Percentiles rank a stretch among this genome's conserved stretches.
Conservation (phyloP, 1,284 basidiomycete genomes). For the Papiliotrema laurentii region DNA sequence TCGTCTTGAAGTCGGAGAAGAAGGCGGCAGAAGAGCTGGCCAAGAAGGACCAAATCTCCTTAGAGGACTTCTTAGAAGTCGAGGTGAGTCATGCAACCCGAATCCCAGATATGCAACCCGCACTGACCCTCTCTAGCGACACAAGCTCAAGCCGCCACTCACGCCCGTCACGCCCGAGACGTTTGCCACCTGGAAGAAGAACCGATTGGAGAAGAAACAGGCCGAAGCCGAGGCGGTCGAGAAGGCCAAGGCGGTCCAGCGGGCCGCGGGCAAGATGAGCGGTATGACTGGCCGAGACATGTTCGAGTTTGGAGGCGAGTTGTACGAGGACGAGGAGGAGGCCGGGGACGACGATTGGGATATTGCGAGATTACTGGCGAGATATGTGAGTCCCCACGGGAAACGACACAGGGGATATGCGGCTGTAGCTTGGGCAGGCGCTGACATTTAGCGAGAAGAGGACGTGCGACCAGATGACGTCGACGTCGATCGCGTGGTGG, state of each 20-base stretch:
- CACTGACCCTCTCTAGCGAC: slow-evolving; percentile 75
- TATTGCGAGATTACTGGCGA: slow-evolving; percentile 42
- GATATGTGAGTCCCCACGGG: slow-evolving; percentile 53
- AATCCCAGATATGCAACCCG: not conserved
- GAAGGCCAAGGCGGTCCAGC: slow-evolving; percentile 80
- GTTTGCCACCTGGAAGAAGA: slow-evolving; percentile 94
- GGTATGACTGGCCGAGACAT: slow-evolving; percentile 96
- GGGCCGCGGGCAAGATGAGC: slow-evolving; percentile 80
- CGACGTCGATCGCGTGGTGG: slow-evolving; percentile 39
- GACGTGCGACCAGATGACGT: slow-evolving; percentile 56
- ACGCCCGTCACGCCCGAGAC: slow-evolving; percentile 94
- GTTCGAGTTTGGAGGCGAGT: slow-evolving; percentile 95
- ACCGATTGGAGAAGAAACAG: slow-evolving; percentile 82
- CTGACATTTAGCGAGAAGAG: slow-evolving; percentile 21
- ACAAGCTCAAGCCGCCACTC: slow-evolving; percentile 85
- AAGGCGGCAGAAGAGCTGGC: slow-evolving; percentile 73
- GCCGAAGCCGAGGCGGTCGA: slow-evolving; percentile 74
- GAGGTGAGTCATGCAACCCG: slow-evolving; percentile 62
- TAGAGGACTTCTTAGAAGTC: slow-evolving; percentile 97
- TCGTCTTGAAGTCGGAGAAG: slow-evolving; percentile 86
- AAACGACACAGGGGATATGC: slow-evolving; percentile 59
- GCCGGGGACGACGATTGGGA: slow-evolving; percentile 51
- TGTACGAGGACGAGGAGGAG: slow-evolving; percentile 83
- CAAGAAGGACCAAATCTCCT: slow-evolving; percentile 81
- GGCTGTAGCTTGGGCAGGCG: slow-evolving; percentile 55